Evolutionary conservation across 768 basidiomycete genomes (phyloP).

Genomic region (Boletus insuetus): DNA sequence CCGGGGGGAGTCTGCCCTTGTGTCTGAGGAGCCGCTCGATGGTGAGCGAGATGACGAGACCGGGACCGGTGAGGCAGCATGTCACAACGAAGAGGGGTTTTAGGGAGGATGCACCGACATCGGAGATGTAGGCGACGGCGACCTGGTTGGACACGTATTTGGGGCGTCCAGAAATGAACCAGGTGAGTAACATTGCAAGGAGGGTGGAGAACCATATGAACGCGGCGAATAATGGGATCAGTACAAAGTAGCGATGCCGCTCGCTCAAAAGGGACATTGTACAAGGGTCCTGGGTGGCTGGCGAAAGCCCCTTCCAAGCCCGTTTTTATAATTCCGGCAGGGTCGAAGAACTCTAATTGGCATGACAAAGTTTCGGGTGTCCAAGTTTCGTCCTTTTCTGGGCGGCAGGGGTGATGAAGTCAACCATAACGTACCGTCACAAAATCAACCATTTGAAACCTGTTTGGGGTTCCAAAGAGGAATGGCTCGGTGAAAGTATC

Average conservation of each 20-base stretch:
- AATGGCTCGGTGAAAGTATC: neutral
- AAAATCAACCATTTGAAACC: neutral
- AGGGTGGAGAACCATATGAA: conserved; percentile 72
- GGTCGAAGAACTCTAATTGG: neutral
- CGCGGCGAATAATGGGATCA: conserved; percentile 59
- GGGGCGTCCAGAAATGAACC: conserved; percentile 61
- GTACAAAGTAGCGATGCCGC: conserved; percentile 57
- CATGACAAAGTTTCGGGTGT: neutral
- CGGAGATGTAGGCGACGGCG: conserved; percentile 71
- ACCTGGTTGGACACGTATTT: conserved; percentile 50
- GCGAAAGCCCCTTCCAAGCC: neutral
- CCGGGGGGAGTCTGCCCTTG: conserved; percentile 60
- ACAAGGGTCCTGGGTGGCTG: neutral
- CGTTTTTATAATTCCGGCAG: conserved; percentile 7
- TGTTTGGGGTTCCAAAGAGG: neutral
- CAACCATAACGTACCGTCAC: too few relatives aligned
- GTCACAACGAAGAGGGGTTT: conserved; percentile 76
- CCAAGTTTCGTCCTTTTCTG: neutral
- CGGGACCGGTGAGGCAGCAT: conserved; percentile 58
- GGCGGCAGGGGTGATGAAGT: neutral
- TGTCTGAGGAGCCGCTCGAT: conserved; percentile 67
- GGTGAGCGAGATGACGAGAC: conserved; percentile 58
- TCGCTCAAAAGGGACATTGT: conserved; percentile 16
- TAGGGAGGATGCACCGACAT: conserved; percentile 68
- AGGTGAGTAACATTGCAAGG: conserved; percentile 67